Base-by-base conservation (phyloP, 345 rosid species). In the Hibiscus syriacus region DNA sequence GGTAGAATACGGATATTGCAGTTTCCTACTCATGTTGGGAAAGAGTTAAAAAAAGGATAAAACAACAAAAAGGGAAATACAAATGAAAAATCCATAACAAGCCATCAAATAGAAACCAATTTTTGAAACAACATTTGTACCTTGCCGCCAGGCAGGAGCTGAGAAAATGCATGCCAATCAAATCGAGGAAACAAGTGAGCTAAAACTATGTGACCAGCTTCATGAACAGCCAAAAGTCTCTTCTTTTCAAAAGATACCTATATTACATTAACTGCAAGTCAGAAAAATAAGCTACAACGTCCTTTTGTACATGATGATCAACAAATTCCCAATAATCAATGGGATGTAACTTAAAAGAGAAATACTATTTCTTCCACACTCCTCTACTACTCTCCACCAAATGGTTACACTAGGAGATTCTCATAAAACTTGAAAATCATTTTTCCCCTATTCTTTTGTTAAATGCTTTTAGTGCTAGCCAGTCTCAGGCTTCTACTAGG, bases 101-200 rank as follows among this genome's bases (percentile, higher is more conserved):
- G 59, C 30, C 14, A 23, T 38, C 39, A 25, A 25, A 41, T 25
- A 68, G 22, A 38, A 59, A 20, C 55, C 16, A 23, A 68, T 48
- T 34, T 27, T 22, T 41, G 7, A 23, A n/a, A n/a, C n/a, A 46
- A 25, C 67, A 56, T 72, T 70, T 55, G 63, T 65, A 89, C 98
- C 96, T 90, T 86, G 81, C 98, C 96, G 69, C 96, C 98, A 64
- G 94, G 98, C 70, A 93, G 89, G 65, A 93, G 96, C 87, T 93
- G 98, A 62, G 98, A 90, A 86, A 93, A 93, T 55, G 97, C 98
- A 79, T 90, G 98, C 98, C 97, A 90, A 75, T 93, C 98, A 80
- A 85, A 93, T 70, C 84, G 88, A 56, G 97, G 97, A 76, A 93
- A 93, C 86, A 93, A 79, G 80, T 93, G 98, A 78, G 98, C 92